phyloP scores from a whole-genome alignment of 768 basidiomycete species.

The Lentinus tigrinus region DNA sequence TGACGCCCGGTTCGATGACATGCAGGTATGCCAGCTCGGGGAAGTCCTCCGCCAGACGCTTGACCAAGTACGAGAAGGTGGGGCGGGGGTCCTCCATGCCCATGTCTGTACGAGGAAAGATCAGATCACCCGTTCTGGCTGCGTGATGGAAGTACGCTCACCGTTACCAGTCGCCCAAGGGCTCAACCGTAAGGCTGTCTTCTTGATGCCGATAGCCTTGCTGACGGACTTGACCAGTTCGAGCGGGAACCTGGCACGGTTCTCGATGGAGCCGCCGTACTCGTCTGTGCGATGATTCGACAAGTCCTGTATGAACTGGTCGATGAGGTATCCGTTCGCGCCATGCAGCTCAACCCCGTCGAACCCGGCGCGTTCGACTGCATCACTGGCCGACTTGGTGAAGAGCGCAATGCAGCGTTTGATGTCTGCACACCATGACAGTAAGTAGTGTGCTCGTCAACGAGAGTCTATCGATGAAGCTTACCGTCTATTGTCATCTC shows the following conservation, averaged over 20 bases:
- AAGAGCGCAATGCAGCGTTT: slow-evolving; percentile 35
- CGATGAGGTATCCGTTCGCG: slow-evolving; percentile 34
- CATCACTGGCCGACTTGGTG: slow-evolving; percentile 20
- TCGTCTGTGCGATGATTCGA: slow-evolving; percentile 44
- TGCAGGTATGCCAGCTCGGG: slow-evolving; percentile 43
- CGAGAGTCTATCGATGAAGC: neutral
- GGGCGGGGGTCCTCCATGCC: slow-evolving; percentile 52
- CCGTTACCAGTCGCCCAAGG: slow-evolving; percentile 34
- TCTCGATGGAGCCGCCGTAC: slow-evolving; percentile 50
- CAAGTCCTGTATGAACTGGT: slow-evolving; percentile 41
- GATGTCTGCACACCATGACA: slow-evolving; percentile 23
- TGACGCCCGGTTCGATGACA: slow-evolving; percentile 19
- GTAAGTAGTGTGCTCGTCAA: neutral
- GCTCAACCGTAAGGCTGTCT: slow-evolving; percentile 37
- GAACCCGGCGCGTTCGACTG: slow-evolving; percentile 41
- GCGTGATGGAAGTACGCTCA: slow-evolving; percentile 7
- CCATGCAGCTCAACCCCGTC: slow-evolving; percentile 44
- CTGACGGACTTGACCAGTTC: slow-evolving; percentile 40
- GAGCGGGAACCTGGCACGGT: slow-evolving; percentile 44
- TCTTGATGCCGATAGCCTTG: slow-evolving; percentile 40
- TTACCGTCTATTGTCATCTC: slow-evolving; percentile 22
- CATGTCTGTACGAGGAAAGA: slow-evolving; percentile 33
- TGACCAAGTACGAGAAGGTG: slow-evolving; percentile 49
- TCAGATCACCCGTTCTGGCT: neutral
- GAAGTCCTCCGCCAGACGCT: slow-evolving; percentile 35